Conservation (phyloP, 306 rosid species). For the Hippophae tibetana region DNA sequence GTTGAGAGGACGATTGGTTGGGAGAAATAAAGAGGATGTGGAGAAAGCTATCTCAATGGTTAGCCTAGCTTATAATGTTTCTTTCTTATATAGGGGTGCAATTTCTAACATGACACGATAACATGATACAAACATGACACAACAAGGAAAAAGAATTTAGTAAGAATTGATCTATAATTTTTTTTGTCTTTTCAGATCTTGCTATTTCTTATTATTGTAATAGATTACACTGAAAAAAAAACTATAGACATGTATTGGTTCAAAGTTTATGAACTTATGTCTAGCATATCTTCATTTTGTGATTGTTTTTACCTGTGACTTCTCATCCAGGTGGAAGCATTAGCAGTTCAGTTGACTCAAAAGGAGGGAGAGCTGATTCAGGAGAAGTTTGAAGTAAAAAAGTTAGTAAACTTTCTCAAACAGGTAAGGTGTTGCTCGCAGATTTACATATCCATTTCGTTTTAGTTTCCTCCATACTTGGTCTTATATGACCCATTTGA, state of each 20-base stretch:
- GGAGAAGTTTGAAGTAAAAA: slow-evolving; percentile 97
- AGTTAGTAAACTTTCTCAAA: slow-evolving; percentile 84
- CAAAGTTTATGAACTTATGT: slow-evolving; percentile 1
- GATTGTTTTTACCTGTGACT: slow-evolving; percentile 4
- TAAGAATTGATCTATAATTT: too few species aligned
- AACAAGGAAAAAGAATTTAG: too few species aligned
- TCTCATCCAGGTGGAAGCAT: slow-evolving; percentile 80
- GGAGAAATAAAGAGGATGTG: slow-evolving; percentile 86
- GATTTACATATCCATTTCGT: neutral
- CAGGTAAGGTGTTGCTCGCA: slow-evolving; percentile 39
- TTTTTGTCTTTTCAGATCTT: too few species aligned
- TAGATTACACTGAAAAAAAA: too few species aligned
- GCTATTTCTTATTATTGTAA: too few species aligned
- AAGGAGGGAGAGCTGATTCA: slow-evolving; percentile 96
- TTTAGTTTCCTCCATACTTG: neutral
- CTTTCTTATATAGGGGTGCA: too few species aligned
- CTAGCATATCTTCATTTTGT: neutral
- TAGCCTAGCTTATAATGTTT: slow-evolving; percentile 18
- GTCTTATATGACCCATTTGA: too few species aligned
- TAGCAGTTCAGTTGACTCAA: slow-evolving; percentile 93
- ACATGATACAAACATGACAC: too few species aligned
- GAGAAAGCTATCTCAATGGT: slow-evolving; percentile 97
- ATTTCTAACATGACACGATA: too few species aligned
- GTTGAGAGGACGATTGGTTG: slow-evolving; percentile 62
- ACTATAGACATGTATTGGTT: too few species aligned